These are phyloP conservation scores for Phialocephala sp. DNA, from an alignment of 2,329 filamentous ascomycete genomes.

Conservation along the genomic window DNA sequence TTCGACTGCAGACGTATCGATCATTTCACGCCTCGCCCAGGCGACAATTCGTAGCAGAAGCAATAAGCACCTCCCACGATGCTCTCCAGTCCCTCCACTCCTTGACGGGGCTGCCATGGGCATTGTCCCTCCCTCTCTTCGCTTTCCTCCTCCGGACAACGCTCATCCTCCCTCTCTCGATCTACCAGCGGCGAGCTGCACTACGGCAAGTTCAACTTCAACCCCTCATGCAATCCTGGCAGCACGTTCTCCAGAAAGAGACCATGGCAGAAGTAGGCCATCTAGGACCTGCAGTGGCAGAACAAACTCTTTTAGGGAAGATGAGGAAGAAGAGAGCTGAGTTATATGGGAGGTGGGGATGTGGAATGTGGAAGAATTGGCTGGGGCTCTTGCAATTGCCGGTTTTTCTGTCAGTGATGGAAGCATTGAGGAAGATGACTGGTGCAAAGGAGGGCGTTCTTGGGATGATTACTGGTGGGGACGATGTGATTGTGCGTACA, in stretches of 20 bases:
- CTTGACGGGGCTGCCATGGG: slow-evolving; percentile 57
- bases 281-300: slow-evolving; percentile 31
- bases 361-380: slow-evolving; percentile 44
- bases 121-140: slow-evolving; percentile 57
- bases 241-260: slow-evolving; percentile 38
- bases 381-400: slow-evolving; percentile 49
- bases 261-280: slow-evolving; percentile 36
- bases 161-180: slow-evolving; percentile 53
- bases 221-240: slow-evolving; percentile 50
- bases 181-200: slow-evolving; percentile 48
- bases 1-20: slow-evolving; percentile 37
- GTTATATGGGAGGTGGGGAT: slow-evolving; percentile 45
- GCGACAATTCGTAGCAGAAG: slow-evolving; percentile 47
- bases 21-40: slow-evolving; percentile 56
- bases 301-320: slow-evolving; percentile 31
- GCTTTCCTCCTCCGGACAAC: slow-evolving; percentile 56
- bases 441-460: slow-evolving; percentile 49
- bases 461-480: slow-evolving; percentile 41
- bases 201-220: slow-evolving; percentile 49
- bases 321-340: slow-evolving; percentile 35
- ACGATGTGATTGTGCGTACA: not conserved
- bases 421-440: slow-evolving; percentile 53
- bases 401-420: slow-evolving; percentile 53
- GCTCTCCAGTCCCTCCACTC: slow-evolving; percentile 57
- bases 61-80: slow-evolving; percentile 48